Percentiles rank a stretch among this genome's conserved stretches.
Conservation (phyloP, 1,139 yeast genomes). For the Yamadazyma conglobata region DNA sequence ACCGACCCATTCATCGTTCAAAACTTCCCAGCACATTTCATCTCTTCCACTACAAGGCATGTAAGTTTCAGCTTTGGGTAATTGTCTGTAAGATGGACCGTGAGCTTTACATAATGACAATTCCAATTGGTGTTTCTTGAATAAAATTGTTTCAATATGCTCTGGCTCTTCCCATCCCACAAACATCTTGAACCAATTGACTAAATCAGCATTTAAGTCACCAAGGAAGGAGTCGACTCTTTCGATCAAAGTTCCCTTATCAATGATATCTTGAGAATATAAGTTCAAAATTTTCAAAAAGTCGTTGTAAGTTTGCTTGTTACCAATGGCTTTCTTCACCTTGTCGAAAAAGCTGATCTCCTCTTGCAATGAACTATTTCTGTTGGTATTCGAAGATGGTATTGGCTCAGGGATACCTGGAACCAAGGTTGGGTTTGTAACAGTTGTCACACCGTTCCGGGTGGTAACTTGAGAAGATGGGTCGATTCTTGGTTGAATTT, state of each 20-base stretch:
- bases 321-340: constrained; percentile 85
- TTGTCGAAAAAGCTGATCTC: constrained; percentile 89
- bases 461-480: constrained; percentile 17
- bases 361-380: constrained; percentile 64
- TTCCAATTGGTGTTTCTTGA: constrained; percentile 87
- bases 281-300: constrained; percentile 82
- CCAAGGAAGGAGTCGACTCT: constrained; percentile 86
- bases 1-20: constrained; percentile 98
- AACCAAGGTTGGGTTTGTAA: constrained; percentile 62
- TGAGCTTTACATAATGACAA: constrained; percentile 80
- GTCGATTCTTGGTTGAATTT: constrained; percentile 25
- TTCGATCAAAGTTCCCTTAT: constrained; percentile 75
- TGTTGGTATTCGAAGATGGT: constrained; percentile 54
- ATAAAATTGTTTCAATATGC: constrained; percentile 81
- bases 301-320: constrained; percentile 87
- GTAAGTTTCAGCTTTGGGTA: constrained; percentile 91
- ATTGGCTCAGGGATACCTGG: constrained; percentile 88
- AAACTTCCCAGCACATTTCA: constrained; percentile 98
- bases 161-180: constrained; percentile 84
- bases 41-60: constrained; percentile 99
- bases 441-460: constrained; percentile 21
- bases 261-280: constrained; percentile 87
- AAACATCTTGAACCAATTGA: constrained; percentile 88
- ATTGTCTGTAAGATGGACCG: constrained; percentile 90
- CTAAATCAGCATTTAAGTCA: constrained; percentile 65